Evolutionary conservation across 345 rosid genomes (phyloP), one percentile per base, ranked within the genome.

Genomic region (Populus davidiana): DNA sequence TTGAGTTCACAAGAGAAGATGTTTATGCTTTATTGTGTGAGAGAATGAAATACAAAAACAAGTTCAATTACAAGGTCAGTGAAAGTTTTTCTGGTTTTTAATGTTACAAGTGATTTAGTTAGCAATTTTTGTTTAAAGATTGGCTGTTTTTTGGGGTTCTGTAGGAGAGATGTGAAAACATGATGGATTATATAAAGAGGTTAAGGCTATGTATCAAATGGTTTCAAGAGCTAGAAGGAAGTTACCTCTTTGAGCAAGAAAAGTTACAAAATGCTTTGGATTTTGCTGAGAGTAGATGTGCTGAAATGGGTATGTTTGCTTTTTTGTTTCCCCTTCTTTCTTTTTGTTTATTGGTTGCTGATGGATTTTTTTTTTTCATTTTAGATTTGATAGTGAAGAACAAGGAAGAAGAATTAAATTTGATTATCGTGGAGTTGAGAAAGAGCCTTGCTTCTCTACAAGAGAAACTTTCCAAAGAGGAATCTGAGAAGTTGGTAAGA

Each of bases 91-190:
- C 72, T 70, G 68, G 71, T 70, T 68, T 2, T 36, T 67, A 27
- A 6, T 63, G 25, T 66, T 80, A 41, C 8, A 33, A 25, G 52
- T 69, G 67, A 41, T 70, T 56, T 71, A 54, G 54, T 73, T 73
- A 35, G 39, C 44, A 67, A 17, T 65, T 65, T 76, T n/a, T 47
- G 43, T 73, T 69, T 65, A 23, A 77, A 64, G 72, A 75, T 75
- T 49, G 74, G 76, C 73, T 77, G 36, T 49, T 75, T 73, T 73
- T 20, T 38, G 9, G 69, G 75, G 71, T 82, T 82, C 65, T 77
- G 81, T 83, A 93, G 99, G 99, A 96, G 90, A 88, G 96, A 87
- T 90, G 98, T 69, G 99, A 96, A 75, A 91, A 88, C 80, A 93
- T 93, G 99, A 78, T 88, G 90, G 98, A 93, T 63, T 96, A 96